Evolutionary conservation across 2,329 filamentous ascomycete species (phyloP), one percentile per base, ranked within the genome.

Genomic region (Pseudogymnoascus pannorum): DNA sequence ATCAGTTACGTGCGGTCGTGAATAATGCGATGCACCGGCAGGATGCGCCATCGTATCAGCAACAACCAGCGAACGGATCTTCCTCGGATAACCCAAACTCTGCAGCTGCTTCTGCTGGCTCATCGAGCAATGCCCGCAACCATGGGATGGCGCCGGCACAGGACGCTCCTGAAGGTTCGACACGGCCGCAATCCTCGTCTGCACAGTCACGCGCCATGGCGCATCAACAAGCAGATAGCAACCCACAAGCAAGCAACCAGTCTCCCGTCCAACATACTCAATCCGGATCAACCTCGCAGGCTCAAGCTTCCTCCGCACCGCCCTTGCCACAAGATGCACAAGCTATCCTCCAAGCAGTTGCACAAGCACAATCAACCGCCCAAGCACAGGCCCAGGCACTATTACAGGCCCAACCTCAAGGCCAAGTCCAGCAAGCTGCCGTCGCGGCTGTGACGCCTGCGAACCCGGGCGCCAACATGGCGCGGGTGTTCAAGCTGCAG

Each of bases 401-500:
- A 62, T 59, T 64, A 54, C 65, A 64, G 33, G 69, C 74, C 4
- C 74, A 75, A 40, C 69, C 70, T 3, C 71, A 74, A 60, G 71
- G 71, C 2, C 38, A 61, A 26, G 58, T 57, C 18, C 67, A 64
- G 24, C 36, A 61, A 58, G 5, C 67, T 16, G 20, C 62, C 14
- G n/a, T n/a, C n/a, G n/a, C n/a, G n/a, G 61, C 60, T 18, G 62
- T 60, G 16, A 42, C 59, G 4, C 16, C 33, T 14, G 29, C 29
- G 29, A 24, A 11, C 3, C 26, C 63, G 22, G 33, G 58, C 22
- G 62, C 16, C 54, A 78, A 77, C 60, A 77, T 79, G 9, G 78
- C 80, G 6, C 76, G 94, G 22, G 89, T 99, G 2, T 99, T 97
- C 79, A 99, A 99, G 75, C 79, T 97, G 35, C 94, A 99, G 73